Conservation (phyloP, 129 eudicot genomes). For the Flaveria robusta region DNA sequence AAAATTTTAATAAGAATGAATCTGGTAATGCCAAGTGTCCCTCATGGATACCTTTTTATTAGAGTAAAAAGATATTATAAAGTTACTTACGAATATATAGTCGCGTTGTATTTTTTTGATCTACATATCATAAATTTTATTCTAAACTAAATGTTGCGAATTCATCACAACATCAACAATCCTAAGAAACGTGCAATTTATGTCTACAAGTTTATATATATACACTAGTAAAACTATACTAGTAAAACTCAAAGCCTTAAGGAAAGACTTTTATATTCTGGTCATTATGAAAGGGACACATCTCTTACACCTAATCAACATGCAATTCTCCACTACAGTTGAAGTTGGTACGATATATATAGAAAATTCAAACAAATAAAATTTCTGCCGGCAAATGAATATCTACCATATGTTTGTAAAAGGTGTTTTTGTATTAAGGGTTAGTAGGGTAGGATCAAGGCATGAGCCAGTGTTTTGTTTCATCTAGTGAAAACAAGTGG, state of each 20-base stretch:
- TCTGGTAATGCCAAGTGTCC: no score
- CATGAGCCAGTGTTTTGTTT: conserved; percentile 30
- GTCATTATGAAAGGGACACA: conserved; percentile 23
- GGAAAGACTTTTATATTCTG: not conserved
- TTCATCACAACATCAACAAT: no score
- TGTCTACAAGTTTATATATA: not conserved
- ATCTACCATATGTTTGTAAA: conserved; percentile 39
- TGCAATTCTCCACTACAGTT: conserved; percentile 30
- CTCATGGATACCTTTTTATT: no score
- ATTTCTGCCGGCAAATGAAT: conserved; percentile 44
- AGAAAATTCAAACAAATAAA: conserved; percentile 9
- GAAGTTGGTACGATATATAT: conserved; percentile 6
- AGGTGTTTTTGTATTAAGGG: conserved; percentile 23
- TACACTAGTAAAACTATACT: not conserved
- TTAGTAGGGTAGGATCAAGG: conserved; percentile 27
- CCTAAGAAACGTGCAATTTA: no score
- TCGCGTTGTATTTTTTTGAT: no score
- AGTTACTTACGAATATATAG: no score
- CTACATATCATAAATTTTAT: no score
- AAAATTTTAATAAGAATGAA: no score
- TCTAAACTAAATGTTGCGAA: no score
- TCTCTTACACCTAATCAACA: conserved; percentile 21
- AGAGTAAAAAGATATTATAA: no score
- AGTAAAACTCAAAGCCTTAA: not conserved
- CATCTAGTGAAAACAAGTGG: conserved; percentile 27